Evolutionary conservation across 1,284 basidiomycete species (phyloP), one percentile per base, ranked within the genome.

Genomic region (Trichosporon faecale): DNA sequence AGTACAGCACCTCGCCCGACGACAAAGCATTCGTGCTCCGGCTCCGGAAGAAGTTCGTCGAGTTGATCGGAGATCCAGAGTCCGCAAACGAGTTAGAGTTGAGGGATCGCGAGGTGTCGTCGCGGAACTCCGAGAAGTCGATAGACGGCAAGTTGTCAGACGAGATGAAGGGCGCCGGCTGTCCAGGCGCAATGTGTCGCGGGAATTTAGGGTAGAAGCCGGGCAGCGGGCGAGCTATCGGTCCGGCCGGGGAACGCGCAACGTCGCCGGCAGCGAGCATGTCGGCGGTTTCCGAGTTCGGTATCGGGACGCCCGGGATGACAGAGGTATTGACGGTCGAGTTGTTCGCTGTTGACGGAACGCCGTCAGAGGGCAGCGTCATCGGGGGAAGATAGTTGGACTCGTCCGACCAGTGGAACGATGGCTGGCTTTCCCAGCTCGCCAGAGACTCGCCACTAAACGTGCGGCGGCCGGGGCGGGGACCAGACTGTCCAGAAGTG

Each of bases 391-490:
- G 66, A 68, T 73, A 73, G 25, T 76, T 74, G 40, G 78, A 76
- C 66, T 84, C 82, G 40, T 75, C 79, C 11, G 80, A 82, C 83
- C 83, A 84, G 61, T 79, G 78, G 76, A 84, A 82, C 2, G 79
- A 80, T 23, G 74, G 74, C 31, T 74, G 73, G 25, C 76, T 78
- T 67, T 83, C 81, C 82, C 83, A 84, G 68, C 81, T 83, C 11
- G 72, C 70, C 23, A 71, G 57, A 18, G 70, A 71, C 49, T 67
- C 44, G 55, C 66, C 66, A 31, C 49, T 64, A 61, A 61, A 61
- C 16, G 57, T 61, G 57, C 57, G 57, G 18, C 57, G 57, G 57
- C 57, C 33, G 64, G 57, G 57, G 29, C 18, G 57, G 7, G 57
- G 57, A 16, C 18, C 57, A 7, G 57, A 61, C 16, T 61, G 57